phyloP scores from a whole-genome alignment of 176 grass and related monocot genomes.

The barley (Hordeum vulgare) region MorexV3_pseudomolecules_assembly NC_058523.1:12547343-12547842 shows the following conservation, averaged over 20 bases:
- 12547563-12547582: neutral
- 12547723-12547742: neutral
- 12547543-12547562: neutral
- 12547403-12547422: neutral
- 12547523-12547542: neutral
- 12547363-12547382: constrained; percentile 49
- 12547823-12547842: neutral
- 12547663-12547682: neutral
- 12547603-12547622: neutral
- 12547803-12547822: neutral
- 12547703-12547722: neutral
- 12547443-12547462: neutral
- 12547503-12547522: neutral
- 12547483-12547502: neutral
- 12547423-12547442: constrained; percentile 5
- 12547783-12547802: neutral
- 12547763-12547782: neutral
- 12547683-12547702: neutral
- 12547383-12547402: constrained; percentile 24
- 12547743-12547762: neutral
- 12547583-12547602: neutral
- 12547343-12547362: constrained; percentile 59
- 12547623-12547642: neutral
- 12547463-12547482: neutral
- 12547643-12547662: neutral